Conservation (phyloP, 202 grass and related monocot species). For the Schoenoplectus triqueter region DNA sequence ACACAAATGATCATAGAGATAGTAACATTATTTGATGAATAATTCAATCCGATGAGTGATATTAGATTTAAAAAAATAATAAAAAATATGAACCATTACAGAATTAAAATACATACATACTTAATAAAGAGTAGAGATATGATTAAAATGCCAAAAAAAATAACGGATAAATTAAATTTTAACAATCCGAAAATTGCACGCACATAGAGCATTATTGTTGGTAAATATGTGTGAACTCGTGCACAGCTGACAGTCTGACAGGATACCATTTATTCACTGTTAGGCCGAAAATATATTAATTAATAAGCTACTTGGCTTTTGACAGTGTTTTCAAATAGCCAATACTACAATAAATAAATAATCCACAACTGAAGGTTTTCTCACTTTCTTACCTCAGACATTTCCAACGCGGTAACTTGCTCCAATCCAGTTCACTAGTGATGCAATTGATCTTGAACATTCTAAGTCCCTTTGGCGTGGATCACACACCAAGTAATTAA, state of each 20-base stretch:
- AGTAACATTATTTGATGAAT: too few species aligned
- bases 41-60: too few species aligned
- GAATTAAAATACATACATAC: background rate
- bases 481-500: background rate
- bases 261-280: background rate
- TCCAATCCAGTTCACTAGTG: background rate
- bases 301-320: background rate
- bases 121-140: background rate
- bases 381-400: conserved; percentile 7
- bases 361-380: background rate
- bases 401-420: background rate
- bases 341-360: background rate
- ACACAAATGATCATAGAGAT: too few species aligned
- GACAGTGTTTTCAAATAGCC: background rate
- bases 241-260: conserved; percentile 6
- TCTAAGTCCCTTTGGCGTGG: background rate
- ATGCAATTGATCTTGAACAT: conserved; percentile 3
- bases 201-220: background rate
- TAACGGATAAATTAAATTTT: background rate
- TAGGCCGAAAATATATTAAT: background rate
- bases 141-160: background rate
- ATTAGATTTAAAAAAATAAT: too few species aligned
- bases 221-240: background rate
- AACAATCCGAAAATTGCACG: background rate
- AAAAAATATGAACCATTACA: too few species aligned